phyloP scores from a whole-genome alignment of 768 basidiomycete species.

The Podaxis mareebaensis region DNA sequence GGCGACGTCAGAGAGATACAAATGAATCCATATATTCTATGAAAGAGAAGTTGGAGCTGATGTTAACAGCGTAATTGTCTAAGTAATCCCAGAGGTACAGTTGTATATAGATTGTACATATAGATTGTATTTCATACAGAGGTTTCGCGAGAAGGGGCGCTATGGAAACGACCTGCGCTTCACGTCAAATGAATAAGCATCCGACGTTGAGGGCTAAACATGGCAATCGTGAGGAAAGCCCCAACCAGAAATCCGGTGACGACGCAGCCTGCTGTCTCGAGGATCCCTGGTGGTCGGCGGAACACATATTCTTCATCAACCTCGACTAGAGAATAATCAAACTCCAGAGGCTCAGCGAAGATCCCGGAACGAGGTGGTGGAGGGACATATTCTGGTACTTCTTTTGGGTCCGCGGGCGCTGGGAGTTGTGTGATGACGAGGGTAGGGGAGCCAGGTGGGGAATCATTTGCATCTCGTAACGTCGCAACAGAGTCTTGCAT shows the following conservation, averaged over 20 bases:
- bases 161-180: neutral
- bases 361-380: slow-evolving; percentile 16
- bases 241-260: slow-evolving; percentile 55
- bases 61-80: neutral
- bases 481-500: slow-evolving; percentile 5
- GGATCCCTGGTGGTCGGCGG: slow-evolving; percentile 23
- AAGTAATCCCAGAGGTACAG: neutral
- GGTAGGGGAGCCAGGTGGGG: slow-evolving; percentile 2
- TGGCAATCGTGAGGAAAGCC: slow-evolving; percentile 32
- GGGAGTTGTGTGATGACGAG: slow-evolving; percentile 3
- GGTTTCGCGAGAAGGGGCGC: neutral
- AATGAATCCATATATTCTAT: neutral
- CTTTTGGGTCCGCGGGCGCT: neutral
- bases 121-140: neutral
- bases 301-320: slow-evolving; percentile 16
- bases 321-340: slow-evolving; percentile 1
- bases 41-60: neutral
- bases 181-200: slow-evolving; percentile 32
- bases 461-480: neutral
- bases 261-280: slow-evolving; percentile 38
- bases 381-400: slow-evolving; percentile 15
- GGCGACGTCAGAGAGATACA: neutral
- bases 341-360: slow-evolving; percentile 15
- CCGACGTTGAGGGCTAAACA: slow-evolving; percentile 34
- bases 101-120: neutral